These are phyloP conservation scores for Acidomyces sp. DNA, from an alignment of 495 filamentous ascomycete species.

Conservation along the genomic window DNA sequence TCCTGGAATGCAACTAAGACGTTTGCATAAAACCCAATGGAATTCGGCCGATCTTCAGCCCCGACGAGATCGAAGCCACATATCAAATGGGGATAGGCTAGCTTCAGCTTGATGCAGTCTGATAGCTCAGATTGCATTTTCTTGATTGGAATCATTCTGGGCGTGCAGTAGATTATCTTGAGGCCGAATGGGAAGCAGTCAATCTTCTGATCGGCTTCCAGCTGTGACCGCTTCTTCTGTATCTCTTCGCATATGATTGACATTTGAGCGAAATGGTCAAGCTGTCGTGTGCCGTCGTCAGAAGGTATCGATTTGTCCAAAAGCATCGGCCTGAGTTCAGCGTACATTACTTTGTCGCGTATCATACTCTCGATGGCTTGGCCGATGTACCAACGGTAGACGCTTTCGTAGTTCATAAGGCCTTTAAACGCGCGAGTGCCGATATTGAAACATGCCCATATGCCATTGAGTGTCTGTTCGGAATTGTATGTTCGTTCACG, in stretches of 20 bases:
- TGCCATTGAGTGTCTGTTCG: conserved; percentile 17
- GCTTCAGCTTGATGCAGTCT: conserved; percentile 34
- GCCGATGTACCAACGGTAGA: conserved; percentile 29
- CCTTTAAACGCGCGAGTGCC: conserved; percentile 31
- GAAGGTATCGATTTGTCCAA: conserved; percentile 29
- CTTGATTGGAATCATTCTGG: conserved; percentile 24
- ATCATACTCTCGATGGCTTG: conserved; percentile 31
- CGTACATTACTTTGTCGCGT: conserved; percentile 28
- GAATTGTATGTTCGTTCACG: conserved; percentile 1
- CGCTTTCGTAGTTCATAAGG: conserved; percentile 27
- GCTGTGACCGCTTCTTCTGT: conserved; percentile 20
- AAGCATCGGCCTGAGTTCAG: conserved; percentile 30
- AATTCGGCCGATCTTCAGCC: conserved; percentile 30
- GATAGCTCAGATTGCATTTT: conserved; percentile 25
- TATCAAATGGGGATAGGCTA: conserved; percentile 33
- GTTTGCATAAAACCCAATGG: conserved; percentile 28
- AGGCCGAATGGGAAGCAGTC: conserved; percentile 29
- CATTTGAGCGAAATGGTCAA: conserved; percentile 25
- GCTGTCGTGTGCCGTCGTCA: conserved; percentile 20
- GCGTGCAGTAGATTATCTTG: conserved; percentile 32
- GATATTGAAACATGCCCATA: conserved; percentile 32
- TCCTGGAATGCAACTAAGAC: conserved; percentile 24
- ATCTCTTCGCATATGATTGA: conserved; percentile 25
- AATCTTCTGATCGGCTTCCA: conserved; percentile 15
- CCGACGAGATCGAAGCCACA: conserved; percentile 33